Evolutionary conservation across 495 filamentous ascomycete genomes (phyloP).

Genomic region (Immersiella caudata): DNA sequence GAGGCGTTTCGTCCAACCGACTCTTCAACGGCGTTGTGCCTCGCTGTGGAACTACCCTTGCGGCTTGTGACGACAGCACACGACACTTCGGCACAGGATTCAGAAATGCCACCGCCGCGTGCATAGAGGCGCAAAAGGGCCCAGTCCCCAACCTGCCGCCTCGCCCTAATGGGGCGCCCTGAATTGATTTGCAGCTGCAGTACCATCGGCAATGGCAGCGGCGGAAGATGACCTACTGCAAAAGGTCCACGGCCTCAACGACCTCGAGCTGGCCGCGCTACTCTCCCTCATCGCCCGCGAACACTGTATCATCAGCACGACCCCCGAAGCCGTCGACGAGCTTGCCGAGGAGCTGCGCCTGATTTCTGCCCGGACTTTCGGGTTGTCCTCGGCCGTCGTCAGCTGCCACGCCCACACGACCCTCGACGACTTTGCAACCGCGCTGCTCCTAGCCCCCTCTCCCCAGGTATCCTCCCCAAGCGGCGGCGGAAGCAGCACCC

Average conservation of each 20-base stretch:
- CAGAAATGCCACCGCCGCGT: background rate
- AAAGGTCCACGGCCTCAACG: slow-evolving; percentile 73
- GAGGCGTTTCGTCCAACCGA: slow-evolving; percentile 15
- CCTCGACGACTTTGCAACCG: slow-evolving; percentile 75
- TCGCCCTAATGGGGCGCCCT: slow-evolving; percentile 17
- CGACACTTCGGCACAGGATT: background rate
- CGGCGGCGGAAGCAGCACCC: slow-evolving; percentile 15
- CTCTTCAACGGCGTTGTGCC: slow-evolving; percentile 7
- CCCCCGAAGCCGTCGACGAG: slow-evolving; percentile 60
- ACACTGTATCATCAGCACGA: slow-evolving; percentile 85
- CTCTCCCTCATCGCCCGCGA: slow-evolving; percentile 76
- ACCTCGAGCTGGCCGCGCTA: slow-evolving; percentile 84
- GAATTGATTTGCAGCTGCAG: slow-evolving; percentile 1
- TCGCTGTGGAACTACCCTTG: background rate
- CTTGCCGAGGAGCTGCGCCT: slow-evolving; percentile 72
- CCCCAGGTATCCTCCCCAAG: slow-evolving; percentile 27
- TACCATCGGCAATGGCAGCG: slow-evolving; percentile 49
- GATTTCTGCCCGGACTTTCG: slow-evolving; percentile 70
- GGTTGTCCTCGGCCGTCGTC: slow-evolving; percentile 65
- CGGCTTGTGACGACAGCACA: slow-evolving; percentile 18
- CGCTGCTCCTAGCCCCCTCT: slow-evolving; percentile 57
- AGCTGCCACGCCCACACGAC: slow-evolving; percentile 72
- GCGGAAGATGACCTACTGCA: slow-evolving; percentile 61
- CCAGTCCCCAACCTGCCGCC: background rate
- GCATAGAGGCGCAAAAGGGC: background rate